Evolutionary conservation across 345 rosid species (phyloP), one percentile per base, ranked within the genome.

Genomic region (Heritiera littoralis): DNA sequence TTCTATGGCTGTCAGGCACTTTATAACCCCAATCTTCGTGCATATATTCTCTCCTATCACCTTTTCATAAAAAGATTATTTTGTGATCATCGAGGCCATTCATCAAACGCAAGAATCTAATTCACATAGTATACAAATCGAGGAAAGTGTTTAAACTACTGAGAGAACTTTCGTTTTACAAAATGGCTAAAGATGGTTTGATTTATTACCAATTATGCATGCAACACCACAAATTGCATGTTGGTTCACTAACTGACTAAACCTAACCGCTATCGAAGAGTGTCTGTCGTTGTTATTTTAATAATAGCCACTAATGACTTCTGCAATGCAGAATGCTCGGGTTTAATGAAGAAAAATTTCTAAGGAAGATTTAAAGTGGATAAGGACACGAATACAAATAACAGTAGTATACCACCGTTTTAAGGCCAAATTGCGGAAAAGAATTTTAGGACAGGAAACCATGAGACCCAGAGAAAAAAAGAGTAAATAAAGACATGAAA

Each of bases 1-100:
- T 78, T 83, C 84, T 58, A 61, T 76, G 78, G 85, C 13, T 84
- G 86, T 83, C 83, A 79, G 83, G 81, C 74, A 59, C 84, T 83
- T 86, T 84, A 81, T 45, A 81, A 75, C 69, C 79, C 76, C 82
- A 64, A 76, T 80, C 76, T 83, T 75, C 49, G 75, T 80, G 91
- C 89, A 90, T 86, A 86, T 89, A 88, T 86, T 91, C 91, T 85
- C 87, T 79, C 82, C 76, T 77, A 75, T 81, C 80, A 75, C 75
- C 87, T 86, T 91, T 89, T 78, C 84, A 73, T 81, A 80, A 82
- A 91, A 91, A 85, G 83, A 54, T 43, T 69, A 75, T 84, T 85
- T 56, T 80, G 84, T 72, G 77, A 76, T 81, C 83, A 77, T 72
- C 84, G 46, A 87, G 84, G 80, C 82, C 82, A 83, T 71, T 69